Evolutionary conservation across 176 grass and related monocot genomes (phyloP).

Genomic region (Neostapfia colusana): DNA sequence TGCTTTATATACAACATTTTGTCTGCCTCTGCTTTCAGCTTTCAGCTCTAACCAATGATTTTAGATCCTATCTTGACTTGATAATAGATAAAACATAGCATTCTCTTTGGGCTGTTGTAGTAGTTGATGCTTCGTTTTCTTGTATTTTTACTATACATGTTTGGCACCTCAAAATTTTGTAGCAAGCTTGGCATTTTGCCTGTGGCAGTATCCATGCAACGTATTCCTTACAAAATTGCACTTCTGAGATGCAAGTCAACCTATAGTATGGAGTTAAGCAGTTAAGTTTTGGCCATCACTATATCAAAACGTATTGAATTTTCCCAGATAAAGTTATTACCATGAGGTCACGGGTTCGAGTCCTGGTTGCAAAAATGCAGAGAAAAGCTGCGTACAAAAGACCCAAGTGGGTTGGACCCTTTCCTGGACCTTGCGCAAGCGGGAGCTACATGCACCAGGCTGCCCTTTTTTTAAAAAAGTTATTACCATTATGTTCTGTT

Average conservation of each 20-base stretch:
- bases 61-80: conserved; percentile 20
- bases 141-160: not conserved
- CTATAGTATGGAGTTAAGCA: conserved; percentile 3
- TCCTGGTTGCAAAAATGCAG: too few species aligned
- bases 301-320: not conserved
- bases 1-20: conserved; percentile 30
- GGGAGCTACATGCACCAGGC: too few species aligned
- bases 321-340: too few species aligned
- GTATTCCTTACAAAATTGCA: not conserved
- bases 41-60: conserved; percentile 16
- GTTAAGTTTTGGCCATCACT: conserved; percentile 25
- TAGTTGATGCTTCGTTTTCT: conserved; percentile 13
- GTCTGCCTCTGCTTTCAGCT: not conserved
- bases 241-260: conserved; percentile 12
- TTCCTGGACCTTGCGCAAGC: too few species aligned
- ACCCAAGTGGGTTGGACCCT: too few species aligned
- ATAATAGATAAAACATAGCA: not conserved
- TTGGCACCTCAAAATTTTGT: not conserved
- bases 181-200: not conserved
- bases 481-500: conserved; percentile 14
- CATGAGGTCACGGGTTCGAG: too few species aligned
- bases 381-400: too few species aligned
- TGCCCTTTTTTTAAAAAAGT: too few species aligned
- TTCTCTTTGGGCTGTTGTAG: conserved; percentile 3
- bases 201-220: not conserved